Percentiles rank a stretch among this genome's conserved stretches.
These are phyloP conservation scores for Nitzschia putrida DNA, from an alignment of 108 stramenopile genomes.

Conservation along the genomic window DNA sequence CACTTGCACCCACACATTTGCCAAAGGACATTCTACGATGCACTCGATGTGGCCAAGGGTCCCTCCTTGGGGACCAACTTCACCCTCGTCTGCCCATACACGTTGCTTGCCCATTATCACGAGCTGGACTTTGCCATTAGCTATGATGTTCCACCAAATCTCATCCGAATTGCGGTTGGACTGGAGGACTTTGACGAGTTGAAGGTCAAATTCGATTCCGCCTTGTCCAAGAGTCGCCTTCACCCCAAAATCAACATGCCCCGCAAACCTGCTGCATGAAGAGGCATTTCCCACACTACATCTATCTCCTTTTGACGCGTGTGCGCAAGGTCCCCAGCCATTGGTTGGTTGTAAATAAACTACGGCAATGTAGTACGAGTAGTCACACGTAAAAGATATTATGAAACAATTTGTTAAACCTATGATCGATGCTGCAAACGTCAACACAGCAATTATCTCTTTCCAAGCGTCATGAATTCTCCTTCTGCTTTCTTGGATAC, in stretches of 20 bases:
- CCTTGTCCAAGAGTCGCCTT: constrained; percentile 48
- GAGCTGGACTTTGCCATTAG: constrained; percentile 71
- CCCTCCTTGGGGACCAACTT: constrained; percentile 80
- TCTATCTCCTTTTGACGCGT: not conserved
- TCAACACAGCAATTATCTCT: not conserved
- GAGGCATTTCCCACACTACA: not conserved
- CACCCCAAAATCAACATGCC: constrained; percentile 43
- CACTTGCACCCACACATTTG: constrained; percentile 56
- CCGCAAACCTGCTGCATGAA: not conserved
- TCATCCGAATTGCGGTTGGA: constrained; percentile 68
- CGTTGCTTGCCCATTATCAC: constrained; percentile 75
- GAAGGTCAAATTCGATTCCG: constrained; percentile 50
- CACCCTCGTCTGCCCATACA: constrained; percentile 76
- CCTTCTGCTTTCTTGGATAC: constrained; percentile 73
- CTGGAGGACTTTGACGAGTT: constrained; percentile 57
- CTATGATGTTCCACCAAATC: constrained; percentile 65
- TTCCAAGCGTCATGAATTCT: constrained; percentile 48
- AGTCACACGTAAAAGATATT: too few species aligned
- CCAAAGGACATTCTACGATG: constrained; percentile 71
- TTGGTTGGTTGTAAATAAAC: too few species aligned
- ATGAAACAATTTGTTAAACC: not conserved
- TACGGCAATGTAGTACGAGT: too few species aligned
- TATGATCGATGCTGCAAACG: not conserved
- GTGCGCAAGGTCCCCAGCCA: too few species aligned
- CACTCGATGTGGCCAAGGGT: constrained; percentile 67